These are phyloP conservation scores for Panicum miliaceum DNA, from an alignment of 176 grass and related monocot genomes.

Conservation along the genomic window DNA sequence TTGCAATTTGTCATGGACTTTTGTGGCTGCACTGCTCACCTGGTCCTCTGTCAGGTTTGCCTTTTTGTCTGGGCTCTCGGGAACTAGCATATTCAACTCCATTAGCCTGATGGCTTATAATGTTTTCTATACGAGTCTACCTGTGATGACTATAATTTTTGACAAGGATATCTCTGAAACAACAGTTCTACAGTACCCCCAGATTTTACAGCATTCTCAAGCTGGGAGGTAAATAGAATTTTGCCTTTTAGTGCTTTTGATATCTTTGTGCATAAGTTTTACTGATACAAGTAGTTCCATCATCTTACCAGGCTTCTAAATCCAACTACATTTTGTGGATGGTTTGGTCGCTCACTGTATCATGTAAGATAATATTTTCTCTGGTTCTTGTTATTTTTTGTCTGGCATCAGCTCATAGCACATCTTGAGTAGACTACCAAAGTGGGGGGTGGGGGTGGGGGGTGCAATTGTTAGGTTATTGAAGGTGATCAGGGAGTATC, in stretches of 20 bases:
- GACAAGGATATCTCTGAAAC: slow-evolving; percentile 90
- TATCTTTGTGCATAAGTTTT: slow-evolving; percentile 23
- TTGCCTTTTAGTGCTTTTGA: slow-evolving; percentile 12
- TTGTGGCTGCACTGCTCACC: slow-evolving; percentile 31
- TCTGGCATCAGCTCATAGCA: not conserved
- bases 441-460: not conserved
- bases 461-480: not conserved
- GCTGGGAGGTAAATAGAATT: slow-evolving; percentile 73
- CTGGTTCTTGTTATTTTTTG: slow-evolving; percentile 19
- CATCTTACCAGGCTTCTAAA: slow-evolving; percentile 72
- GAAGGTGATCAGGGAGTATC: not conserved
- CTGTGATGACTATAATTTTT: slow-evolving; percentile 77
- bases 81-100: slow-evolving; percentile 90
- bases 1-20: slow-evolving; percentile 12
- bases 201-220: slow-evolving; percentile 86
- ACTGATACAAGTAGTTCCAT: slow-evolving; percentile 23
- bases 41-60: slow-evolving; percentile 66
- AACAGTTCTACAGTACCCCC: slow-evolving; percentile 73
- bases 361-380: slow-evolving; percentile 68
- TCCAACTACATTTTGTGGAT: slow-evolving; percentile 82
- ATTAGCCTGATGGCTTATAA: slow-evolving; percentile 96
- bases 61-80: slow-evolving; percentile 75
- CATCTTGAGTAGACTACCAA: slow-evolving; percentile 27
- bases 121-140: slow-evolving; percentile 94
- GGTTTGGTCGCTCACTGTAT: slow-evolving; percentile 87